These are phyloP conservation scores for Bromus sterilis DNA, from an alignment of 176 grass and related monocot species.

Conservation along the genomic window DNA sequence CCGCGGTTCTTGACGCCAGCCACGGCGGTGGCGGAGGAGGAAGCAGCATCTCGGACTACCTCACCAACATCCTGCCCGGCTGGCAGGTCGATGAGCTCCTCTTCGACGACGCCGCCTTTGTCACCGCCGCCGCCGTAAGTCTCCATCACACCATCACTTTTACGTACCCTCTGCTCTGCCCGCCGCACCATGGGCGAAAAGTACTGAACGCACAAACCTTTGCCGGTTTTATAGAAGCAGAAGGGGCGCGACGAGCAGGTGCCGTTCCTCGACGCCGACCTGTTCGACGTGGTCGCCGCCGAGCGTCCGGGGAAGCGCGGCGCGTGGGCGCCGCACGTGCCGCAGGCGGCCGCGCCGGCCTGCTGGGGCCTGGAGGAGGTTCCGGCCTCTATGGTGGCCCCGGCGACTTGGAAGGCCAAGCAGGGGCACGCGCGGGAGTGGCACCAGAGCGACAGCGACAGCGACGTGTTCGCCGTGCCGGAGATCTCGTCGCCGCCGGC, in stretches of 20 bases:
- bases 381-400: not conserved
- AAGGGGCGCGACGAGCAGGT: slow-evolving; percentile 34
- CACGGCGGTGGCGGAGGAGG: not conserved
- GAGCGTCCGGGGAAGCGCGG: slow-evolving; percentile 9
- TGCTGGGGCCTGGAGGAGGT: slow-evolving; percentile 22
- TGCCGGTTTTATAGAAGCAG: slow-evolving; percentile 4
- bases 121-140: slow-evolving; percentile 21
- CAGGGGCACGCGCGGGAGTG: slow-evolving; percentile 10
- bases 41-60: slow-evolving; percentile 87
- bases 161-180: not conserved
- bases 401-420: not conserved
- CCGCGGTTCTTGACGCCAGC: not conserved
- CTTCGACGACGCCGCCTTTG: slow-evolving; percentile 30
- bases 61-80: slow-evolving; percentile 80
- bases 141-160: not conserved
- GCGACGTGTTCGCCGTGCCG: slow-evolving; percentile 64
- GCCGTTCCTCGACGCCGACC: slow-evolving; percentile 55
- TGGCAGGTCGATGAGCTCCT: slow-evolving; percentile 89
- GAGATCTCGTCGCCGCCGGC: slow-evolving; percentile 41
- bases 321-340: slow-evolving; percentile 29
- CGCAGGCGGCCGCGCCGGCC: not conserved
- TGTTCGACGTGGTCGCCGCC: slow-evolving; percentile 43
- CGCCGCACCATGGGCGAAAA: not conserved
- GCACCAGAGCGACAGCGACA: slow-evolving; percentile 32
- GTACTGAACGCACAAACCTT: not conserved